Conservation (phyloP, 768 basidiomycete species). For the Phaeolepiota aurea region DNA sequence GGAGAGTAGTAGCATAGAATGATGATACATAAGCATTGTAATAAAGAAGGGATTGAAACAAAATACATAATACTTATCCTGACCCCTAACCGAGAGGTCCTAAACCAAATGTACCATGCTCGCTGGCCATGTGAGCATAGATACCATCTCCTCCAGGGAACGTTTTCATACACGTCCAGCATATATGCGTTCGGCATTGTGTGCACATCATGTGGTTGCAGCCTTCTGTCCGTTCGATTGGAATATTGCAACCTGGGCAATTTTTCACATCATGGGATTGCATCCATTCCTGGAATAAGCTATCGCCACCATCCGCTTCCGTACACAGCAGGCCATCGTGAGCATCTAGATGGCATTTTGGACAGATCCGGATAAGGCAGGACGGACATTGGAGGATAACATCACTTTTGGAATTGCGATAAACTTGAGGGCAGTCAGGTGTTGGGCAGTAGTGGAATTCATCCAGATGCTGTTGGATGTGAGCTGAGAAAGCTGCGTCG, state of each 20-base stretch:
- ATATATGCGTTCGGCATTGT: constrained; percentile 68
- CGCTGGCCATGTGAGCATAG: constrained; percentile 68
- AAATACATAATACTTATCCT: no score
- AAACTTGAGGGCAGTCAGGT: constrained; percentile 70
- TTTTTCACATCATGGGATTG: constrained; percentile 56
- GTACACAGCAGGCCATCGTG: constrained; percentile 67
- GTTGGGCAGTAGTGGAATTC: constrained; percentile 75
- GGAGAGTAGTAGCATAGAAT: no score
- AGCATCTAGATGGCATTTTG: constrained; percentile 41
- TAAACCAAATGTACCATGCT: constrained; percentile 60
- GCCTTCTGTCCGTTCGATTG: constrained; percentile 66
- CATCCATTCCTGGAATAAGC: constrained; percentile 59
- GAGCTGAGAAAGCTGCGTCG: constrained; percentile 49
- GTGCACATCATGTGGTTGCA: constrained; percentile 83
- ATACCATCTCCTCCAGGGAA: constrained; percentile 63
- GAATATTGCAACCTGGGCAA: constrained; percentile 64
- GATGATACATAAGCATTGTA: no score
- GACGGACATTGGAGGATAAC: constrained; percentile 60
- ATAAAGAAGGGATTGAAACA: no score
- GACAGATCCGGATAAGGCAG: constrained; percentile 63
- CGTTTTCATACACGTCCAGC: constrained; percentile 72
- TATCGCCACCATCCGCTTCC: constrained; percentile 46
- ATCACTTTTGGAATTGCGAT: constrained; percentile 33
- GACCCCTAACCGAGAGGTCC: constrained; percentile 10
- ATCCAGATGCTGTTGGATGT: constrained; percentile 48